Conservation (phyloP, 2,329 filamentous ascomycete genomes). For the Claviceps purpurea region DNA sequence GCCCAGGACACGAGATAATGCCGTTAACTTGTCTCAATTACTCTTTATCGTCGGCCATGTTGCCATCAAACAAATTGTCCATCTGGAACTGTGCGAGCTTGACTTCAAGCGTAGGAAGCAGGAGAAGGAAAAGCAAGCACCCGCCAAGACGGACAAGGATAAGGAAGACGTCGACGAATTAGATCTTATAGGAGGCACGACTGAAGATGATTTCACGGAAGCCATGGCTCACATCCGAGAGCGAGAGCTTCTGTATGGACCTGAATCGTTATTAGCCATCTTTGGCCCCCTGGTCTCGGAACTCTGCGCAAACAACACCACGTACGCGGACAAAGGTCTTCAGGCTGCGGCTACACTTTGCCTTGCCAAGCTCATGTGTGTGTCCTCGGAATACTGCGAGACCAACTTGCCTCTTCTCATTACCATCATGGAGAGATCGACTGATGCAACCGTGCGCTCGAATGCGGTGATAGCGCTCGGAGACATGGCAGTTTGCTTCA, state of each 20-base stretch:
- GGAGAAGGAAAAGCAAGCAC: constrained; percentile 60
- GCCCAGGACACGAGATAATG: constrained; percentile 49
- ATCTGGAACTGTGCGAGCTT: constrained; percentile 90
- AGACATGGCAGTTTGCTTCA: constrained; percentile 99
- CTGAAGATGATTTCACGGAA: constrained; percentile 84
- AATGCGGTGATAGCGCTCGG: constrained; percentile 95
- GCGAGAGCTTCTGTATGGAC: constrained; percentile 69
- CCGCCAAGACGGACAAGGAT: constrained; percentile 35
- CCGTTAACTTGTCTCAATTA: constrained; percentile 73
- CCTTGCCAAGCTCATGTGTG: constrained; percentile 96
- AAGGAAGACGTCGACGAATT: constrained; percentile 67
- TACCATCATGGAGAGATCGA: constrained; percentile 91
- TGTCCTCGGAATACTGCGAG: constrained; percentile 93
- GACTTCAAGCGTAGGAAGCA: constrained; percentile 96
- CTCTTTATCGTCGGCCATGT: constrained; percentile 93
- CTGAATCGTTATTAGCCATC: constrained; percentile 70
- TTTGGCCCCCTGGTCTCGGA: constrained; percentile 89
- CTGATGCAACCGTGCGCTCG: constrained; percentile 82
- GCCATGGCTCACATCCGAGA: constrained; percentile 75
- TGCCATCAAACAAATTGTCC: constrained; percentile 97
- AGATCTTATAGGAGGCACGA: constrained; percentile 92
- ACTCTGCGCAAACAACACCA: constrained; percentile 88
- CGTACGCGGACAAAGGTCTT: constrained; percentile 76
- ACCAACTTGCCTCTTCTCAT: constrained; percentile 84
- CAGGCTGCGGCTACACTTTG: constrained; percentile 91